Evolutionary conservation across 169 alveolate genomes (phyloP), one percentile per base, ranked within the genome.

Genomic region (Babesia bovis): DNA sequence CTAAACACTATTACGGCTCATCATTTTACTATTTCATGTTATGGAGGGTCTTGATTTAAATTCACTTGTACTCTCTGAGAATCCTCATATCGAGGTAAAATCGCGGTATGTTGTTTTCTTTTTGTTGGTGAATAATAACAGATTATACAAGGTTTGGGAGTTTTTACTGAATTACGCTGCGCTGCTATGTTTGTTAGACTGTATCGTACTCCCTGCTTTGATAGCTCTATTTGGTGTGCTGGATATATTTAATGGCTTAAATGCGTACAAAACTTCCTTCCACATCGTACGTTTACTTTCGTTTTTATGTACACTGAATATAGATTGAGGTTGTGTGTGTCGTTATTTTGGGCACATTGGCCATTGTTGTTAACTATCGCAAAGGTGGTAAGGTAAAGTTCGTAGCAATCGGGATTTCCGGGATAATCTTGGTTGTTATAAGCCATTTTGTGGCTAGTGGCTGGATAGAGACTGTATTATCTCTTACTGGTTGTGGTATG

Each of bases 401-500:
- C 41, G 33, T 45, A 2, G 21, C 56, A 19, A 25, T 47, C 50
- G 88, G 88, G 23, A 17, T 58, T 13, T 10, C 41, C 19, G 88
- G 79, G 26, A 72, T 81, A 32, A 15, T 57, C 2, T 4, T 53
- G 15, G 59, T 81, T 4, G 45, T 71, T 4, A 19, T 21, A 17
- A 23, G 69, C 26, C 77, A 81, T 65, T 36, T 35, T 25, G 9
- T 77, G 28, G 49, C 28, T 23, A 40, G 28, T 9, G 67, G 66
- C 40, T 55, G 61, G 81, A 6, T 25, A 9, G 78, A 77, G 15
- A 57, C 86, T 2, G 50, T 23, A 15, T 4, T 55, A 5, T 72
- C 88, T 21, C 55, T 81, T 12, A 21, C 36, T 17, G 88, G 88
- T 3, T 81, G 88, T 66, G 76, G 66, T n/a, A 13, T 65, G 72